Percentiles rank a stretch among this genome's conserved stretches.
Evolutionary conservation across 202 grass and related monocot species (phyloP).

Genomic region (Setaria italica): DNA sequence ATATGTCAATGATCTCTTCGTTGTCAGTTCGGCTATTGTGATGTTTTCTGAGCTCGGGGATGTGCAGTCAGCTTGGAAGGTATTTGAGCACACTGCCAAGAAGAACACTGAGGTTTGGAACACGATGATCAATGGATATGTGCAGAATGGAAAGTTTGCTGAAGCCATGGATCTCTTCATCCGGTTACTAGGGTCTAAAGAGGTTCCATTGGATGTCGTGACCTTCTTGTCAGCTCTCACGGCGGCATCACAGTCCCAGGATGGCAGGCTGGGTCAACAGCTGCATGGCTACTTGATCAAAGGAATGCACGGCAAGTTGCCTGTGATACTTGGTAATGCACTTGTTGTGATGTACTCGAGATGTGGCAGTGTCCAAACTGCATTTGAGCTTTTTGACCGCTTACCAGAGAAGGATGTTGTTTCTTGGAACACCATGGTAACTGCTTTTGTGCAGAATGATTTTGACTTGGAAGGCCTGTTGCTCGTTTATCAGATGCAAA

Average conservation of each 20-base stretch:
- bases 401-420: slow-evolving; percentile 84
- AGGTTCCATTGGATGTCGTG: slow-evolving; percentile 59
- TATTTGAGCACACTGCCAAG: slow-evolving; percentile 60
- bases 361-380: slow-evolving; percentile 62
- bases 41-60: slow-evolving; percentile 67
- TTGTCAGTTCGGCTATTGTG: slow-evolving; percentile 70
- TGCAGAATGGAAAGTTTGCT: slow-evolving; percentile 64
- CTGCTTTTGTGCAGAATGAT: slow-evolving; percentile 88
- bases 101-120: slow-evolving; percentile 96
- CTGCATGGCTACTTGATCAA: slow-evolving; percentile 82
- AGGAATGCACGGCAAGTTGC: slow-evolving; percentile 35
- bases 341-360: slow-evolving; percentile 88
- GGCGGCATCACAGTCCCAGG: slow-evolving; percentile 79
- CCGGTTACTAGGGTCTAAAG: slow-evolving; percentile 58
- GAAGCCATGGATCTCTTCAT: slow-evolving; percentile 75
- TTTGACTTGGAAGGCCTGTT: slow-evolving; percentile 80
- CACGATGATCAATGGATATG: slow-evolving; percentile 87
- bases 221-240: slow-evolving; percentile 81
- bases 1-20: slow-evolving; percentile 73
- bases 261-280: slow-evolving; percentile 72
- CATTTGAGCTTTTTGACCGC: slow-evolving; percentile 73
- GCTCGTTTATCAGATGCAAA: slow-evolving; percentile 82
- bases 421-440: slow-evolving; percentile 97
- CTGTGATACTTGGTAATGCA: slow-evolving; percentile 82
- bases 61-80: slow-evolving; percentile 57